A percentile compares a stretch with the other conserved stretches of the same genome.
phyloP scores from a whole-genome alignment of 2,329 filamentous ascomycete species.

The Sarocladiaceae sp. region DNA sequence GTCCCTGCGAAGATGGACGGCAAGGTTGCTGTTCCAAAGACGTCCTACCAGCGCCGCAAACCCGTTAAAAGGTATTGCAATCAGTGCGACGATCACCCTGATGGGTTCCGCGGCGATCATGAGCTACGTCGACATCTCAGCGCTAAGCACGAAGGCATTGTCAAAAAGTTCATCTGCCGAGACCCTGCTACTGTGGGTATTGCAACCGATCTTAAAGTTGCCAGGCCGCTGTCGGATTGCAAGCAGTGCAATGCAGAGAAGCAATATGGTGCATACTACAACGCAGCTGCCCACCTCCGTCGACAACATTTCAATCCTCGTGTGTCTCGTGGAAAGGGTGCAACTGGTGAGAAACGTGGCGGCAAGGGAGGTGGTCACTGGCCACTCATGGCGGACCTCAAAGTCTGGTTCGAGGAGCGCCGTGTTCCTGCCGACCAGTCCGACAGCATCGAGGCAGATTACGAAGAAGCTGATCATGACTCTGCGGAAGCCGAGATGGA shows the following conservation, averaged over 20 bases:
- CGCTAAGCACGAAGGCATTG: constrained; percentile 52
- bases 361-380: constrained; percentile 48
- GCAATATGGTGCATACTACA: constrained; percentile 87
- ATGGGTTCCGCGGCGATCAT: constrained; percentile 81
- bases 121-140: constrained; percentile 66
- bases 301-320: constrained; percentile 79
- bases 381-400: constrained; percentile 51
- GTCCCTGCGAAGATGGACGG: constrained; percentile 28
- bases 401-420: constrained; percentile 54
- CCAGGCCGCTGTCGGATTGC: constrained; percentile 66
- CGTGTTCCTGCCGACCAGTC: constrained; percentile 35
- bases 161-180: constrained; percentile 53
- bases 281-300: constrained; percentile 83
- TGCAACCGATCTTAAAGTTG: constrained; percentile 33
- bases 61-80: constrained; percentile 66
- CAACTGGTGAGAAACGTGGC: constrained; percentile 42
- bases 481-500: background rate
- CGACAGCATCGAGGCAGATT: background rate
- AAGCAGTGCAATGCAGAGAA: constrained; percentile 75
- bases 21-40: constrained; percentile 36
- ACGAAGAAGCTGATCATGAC: background rate
- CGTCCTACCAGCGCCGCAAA: constrained; percentile 52
- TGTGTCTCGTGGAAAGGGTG: constrained; percentile 35
- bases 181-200: constrained; percentile 40
- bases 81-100: constrained; percentile 63